Base-by-base conservation (phyloP, 345 rosid genomes). In the Camelina hispida region DNA sequence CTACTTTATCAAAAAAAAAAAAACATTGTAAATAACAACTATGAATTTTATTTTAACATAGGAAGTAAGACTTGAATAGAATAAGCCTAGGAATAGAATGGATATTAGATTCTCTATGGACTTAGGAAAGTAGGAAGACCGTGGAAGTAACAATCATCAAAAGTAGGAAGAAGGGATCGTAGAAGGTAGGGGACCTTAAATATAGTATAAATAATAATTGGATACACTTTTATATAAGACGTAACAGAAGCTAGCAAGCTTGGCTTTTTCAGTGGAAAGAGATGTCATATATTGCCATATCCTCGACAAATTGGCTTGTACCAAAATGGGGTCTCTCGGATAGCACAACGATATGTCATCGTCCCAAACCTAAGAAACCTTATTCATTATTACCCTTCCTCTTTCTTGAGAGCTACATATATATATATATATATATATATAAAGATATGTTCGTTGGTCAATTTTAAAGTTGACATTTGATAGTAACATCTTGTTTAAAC, bases 221-320 rank as follows among this genome's bases (percentile, higher is more conserved):
- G 42, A 28, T 35, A 22, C 40, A 46, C 22, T 73, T 73, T 55
- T 25, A 34, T 65, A 74, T 65, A 46, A 66, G 22, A 74, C 66
- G 17, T 23, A 35, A 50, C 40, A 56, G 32, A 66, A 66, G 65
- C 71, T 46, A 63, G 18, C 47, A 63, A 73, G 57, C 65, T 73
- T 73, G 57, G 58, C 71, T 74, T 65, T 74, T 74, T 50, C 25
- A 56, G 50, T 44, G 30, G 66, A 56, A 46, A 66, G 50, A 66
- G 78, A 65, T 58, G 7, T 66, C 57, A 65, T 54, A 34, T 32
- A 46, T 43, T 56, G 1, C 13, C 47, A 63, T 60, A 47, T 22
- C 7, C 16, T 32, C 23, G 23, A 47, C 20, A 23, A 46, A 46
- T 47, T 47, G 56, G 16, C 58, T 35, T 61, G 14, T 59, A 47